These are phyloP conservation scores for Citrus reticulata DNA, from an alignment of 345 rosid species.

Conservation along the genomic window DNA sequence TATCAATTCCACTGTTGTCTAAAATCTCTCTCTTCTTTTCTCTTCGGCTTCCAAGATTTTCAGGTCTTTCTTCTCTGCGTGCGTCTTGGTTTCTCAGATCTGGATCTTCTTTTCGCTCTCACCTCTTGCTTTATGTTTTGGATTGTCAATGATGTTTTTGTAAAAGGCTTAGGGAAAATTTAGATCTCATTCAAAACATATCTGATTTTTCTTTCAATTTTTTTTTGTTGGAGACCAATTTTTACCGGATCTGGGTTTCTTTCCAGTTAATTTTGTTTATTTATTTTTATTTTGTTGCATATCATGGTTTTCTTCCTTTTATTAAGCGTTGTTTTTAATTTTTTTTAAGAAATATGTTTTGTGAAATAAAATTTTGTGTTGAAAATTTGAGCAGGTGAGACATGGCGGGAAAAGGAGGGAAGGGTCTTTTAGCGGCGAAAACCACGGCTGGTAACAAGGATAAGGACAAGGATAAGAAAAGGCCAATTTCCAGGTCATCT, in stretches of 20 bases:
- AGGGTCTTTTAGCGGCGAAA: slow-evolving; percentile 72
- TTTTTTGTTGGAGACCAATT: not conserved
- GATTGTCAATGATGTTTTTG: not conserved
- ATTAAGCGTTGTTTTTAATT: not conserved
- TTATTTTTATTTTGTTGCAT: too few relatives aligned
- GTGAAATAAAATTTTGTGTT: not conserved
- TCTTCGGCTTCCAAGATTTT: slow-evolving; percentile 2
- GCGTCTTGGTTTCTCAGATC: not conserved
- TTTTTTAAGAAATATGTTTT: not conserved
- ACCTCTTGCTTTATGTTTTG: not conserved
- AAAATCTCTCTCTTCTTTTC: not conserved
- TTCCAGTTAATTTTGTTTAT: not conserved
- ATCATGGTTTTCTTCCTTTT: not conserved
- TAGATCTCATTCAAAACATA: not conserved
- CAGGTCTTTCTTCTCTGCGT: slow-evolving; percentile 16
- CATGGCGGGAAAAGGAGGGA: slow-evolving; percentile 97
- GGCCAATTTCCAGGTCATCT: slow-evolving; percentile 74
- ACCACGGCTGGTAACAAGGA: slow-evolving; percentile 83
- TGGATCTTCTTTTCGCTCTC: not conserved
- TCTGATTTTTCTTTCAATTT: not conserved
- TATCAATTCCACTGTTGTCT: not conserved
- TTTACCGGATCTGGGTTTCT: not conserved
- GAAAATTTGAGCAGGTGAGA: slow-evolving; percentile 7
- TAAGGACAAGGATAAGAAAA: slow-evolving; percentile 81
- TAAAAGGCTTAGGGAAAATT: not conserved